Evolutionary conservation across 148 eudicot species (phyloP).

Genomic region (Camellia japonica): DNA sequence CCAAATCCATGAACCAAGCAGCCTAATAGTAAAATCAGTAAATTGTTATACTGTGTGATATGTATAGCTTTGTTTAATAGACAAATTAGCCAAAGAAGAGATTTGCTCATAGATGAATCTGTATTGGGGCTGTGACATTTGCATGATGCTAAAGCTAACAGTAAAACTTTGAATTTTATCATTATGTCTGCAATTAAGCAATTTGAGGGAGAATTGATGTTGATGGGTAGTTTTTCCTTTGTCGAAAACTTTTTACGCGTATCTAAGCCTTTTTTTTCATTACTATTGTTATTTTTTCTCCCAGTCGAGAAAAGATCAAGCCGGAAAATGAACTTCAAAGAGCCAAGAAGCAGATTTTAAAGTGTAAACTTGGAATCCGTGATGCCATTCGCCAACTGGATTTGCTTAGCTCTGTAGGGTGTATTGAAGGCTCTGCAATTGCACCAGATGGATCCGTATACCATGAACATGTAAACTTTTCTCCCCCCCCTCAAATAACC

Average conservation of each 20-base stretch:
- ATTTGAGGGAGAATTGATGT: neutral
- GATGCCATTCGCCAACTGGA: conserved; percentile 84
- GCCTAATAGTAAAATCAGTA: neutral
- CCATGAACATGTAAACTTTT: conserved; percentile 80
- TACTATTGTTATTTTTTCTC: conserved; percentile 8
- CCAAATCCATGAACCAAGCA: too few relatives aligned
- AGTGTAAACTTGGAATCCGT: conserved; percentile 88
- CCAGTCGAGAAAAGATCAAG: conserved; percentile 87
- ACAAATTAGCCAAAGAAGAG: neutral
- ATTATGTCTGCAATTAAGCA: neutral
- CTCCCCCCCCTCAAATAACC: neutral
- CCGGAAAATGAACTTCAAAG: conserved; percentile 86
- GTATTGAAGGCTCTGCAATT: conserved; percentile 64
- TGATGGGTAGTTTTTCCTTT: neutral
- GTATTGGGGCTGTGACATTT: neutral
- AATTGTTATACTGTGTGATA: neutral
- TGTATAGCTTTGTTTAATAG: neutral
- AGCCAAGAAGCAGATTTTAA: conserved; percentile 76
- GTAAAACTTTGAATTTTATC: neutral
- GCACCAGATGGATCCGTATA: conserved; percentile 93
- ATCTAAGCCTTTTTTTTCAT: neutral
- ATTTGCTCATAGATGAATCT: neutral
- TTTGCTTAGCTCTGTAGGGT: conserved; percentile 75
- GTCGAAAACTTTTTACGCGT: neutral
- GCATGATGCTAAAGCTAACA: neutral